Evolutionary conservation across 1,139 yeast species (phyloP), one percentile per base, ranked within the genome.

Genomic region (Yamadazyma jaroonii): DNA sequence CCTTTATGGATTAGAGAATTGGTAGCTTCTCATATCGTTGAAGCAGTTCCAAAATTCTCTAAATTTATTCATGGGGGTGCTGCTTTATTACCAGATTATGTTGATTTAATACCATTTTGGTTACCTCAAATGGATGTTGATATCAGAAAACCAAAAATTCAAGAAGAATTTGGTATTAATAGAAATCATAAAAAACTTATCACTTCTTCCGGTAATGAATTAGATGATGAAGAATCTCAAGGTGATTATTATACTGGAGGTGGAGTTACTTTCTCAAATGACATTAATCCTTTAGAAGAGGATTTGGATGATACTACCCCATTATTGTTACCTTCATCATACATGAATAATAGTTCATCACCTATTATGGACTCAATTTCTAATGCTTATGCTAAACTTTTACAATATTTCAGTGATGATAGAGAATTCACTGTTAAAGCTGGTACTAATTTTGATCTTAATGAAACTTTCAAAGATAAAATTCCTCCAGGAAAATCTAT

Each of bases 21-120:
- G 58, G 89, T 90, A 30, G 71, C 89, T 1, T 84, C 95, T 22
- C 98, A 92, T 61, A 72, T 92, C 42, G 98, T 92, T 34, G 98
- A 92, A 64, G 97, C 97, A 0, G 97, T 92, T 28, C 98, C 98
- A 25, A 92, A 92, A 63, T 92, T 89, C 61, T 90, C 97, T 43
- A 92, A 92, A 62, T 92, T 92, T 55, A 90, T 92, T 50, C 98
- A 92, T 55, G 98, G 98, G 51, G 83, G 89, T 43, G 96, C 98
- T 9, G 74, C 92, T 21, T 70, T 92, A 52, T 66, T 92, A 49
- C 92, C 96, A 9, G 94, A 88, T 31, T 77, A 73, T 59, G 89
- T 88, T 31, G 76, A 81, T 39, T 74, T 88, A 48, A 82, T 92
- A 53, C 98, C 98, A 37, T 92, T 87, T 65, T 92, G 98, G 98